Evolutionary conservation across 1,284 basidiomycete species (phyloP).

Genomic region (Phaffia rhodozyma): DNA sequence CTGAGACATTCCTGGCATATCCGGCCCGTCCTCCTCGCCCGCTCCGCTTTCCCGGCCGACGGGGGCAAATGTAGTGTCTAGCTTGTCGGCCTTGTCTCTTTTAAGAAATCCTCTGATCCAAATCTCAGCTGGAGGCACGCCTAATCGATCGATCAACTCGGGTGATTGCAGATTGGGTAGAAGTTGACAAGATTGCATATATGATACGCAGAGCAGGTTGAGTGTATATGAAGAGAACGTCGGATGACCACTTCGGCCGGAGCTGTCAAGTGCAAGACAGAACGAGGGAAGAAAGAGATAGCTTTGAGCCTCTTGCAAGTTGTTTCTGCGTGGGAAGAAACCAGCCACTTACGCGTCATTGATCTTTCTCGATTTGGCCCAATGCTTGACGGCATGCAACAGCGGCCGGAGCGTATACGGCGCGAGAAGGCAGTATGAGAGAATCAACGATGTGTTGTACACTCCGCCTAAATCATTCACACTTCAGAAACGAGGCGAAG

Average conservation of each 20-base stretch:
- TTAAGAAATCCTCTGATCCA: neutral
- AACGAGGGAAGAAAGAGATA: neutral
- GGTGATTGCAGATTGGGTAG: constrained; percentile 32
- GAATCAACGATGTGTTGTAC: constrained; percentile 35
- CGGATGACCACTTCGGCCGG: constrained; percentile 21
- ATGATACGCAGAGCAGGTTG: constrained; percentile 35
- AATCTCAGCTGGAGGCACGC: constrained; percentile 1
- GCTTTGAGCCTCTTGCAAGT: neutral
- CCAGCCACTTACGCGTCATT: constrained; percentile 30
- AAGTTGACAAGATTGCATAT: constrained; percentile 29
- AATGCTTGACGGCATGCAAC: constrained; percentile 33
- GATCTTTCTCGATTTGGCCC: constrained; percentile 30
- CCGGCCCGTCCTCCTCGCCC: neutral
- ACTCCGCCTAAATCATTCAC: constrained; percentile 32
- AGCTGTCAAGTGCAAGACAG: neutral
- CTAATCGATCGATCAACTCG: constrained; percentile 12
- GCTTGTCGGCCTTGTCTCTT: neutral
- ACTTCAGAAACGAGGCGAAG: neutral
- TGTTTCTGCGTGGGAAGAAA: neutral
- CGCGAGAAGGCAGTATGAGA: constrained; percentile 32
- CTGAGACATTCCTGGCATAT: neutral
- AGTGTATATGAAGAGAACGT: constrained; percentile 36
- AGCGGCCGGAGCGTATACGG: constrained; percentile 32
- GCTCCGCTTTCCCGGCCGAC: constrained; percentile 2
- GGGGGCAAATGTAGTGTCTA: constrained; percentile 13